Conservation (phyloP, 2,329 filamentous ascomycete species). For the Rutstroemia sp. region DNA sequence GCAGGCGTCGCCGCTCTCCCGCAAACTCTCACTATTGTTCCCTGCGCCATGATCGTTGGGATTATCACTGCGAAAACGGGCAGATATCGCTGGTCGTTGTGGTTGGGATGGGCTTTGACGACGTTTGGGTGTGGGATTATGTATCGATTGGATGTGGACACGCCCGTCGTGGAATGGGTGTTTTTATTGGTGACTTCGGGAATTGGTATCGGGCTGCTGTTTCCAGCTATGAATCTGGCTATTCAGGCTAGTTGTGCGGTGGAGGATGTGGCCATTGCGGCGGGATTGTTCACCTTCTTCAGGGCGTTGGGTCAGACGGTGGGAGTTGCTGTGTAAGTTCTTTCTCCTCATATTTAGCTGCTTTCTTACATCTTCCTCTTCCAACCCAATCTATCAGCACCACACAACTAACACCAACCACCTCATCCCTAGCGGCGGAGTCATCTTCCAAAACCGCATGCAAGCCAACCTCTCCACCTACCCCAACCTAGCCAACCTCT, state of each 20-base stretch:
- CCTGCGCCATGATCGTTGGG: slow-evolving; percentile 45
- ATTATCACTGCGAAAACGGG: slow-evolving; percentile 46
- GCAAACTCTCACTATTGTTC: slow-evolving; percentile 53
- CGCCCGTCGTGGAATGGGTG: slow-evolving; percentile 46
- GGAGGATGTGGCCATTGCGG: slow-evolving; percentile 49
- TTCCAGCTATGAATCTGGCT: slow-evolving; percentile 51
- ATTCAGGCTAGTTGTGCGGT: slow-evolving; percentile 53
- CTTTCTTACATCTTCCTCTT: too few species aligned
- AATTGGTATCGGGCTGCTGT: slow-evolving; percentile 46
- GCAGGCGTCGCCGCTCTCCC: slow-evolving; percentile 49
- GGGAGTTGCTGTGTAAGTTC: slow-evolving; percentile 33
- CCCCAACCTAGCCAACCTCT: background rate
- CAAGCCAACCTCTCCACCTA: background rate
- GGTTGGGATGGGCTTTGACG: slow-evolving; percentile 51
- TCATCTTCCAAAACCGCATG: background rate
- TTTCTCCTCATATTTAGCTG: background rate
- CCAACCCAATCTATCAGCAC: too few species aligned
- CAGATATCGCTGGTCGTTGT: slow-evolving; percentile 41
- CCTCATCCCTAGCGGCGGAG: background rate
- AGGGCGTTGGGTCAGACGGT: slow-evolving; percentile 44
- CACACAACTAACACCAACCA: background rate
- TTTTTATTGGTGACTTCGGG: slow-evolving; percentile 52
- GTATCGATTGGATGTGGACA: slow-evolving; percentile 39
- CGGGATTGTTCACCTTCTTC: slow-evolving; percentile 59
- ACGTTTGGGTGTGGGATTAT: slow-evolving; percentile 50